Evolutionary conservation across 306 rosid species (phyloP).

Genomic region (Quercus glauca): DNA sequence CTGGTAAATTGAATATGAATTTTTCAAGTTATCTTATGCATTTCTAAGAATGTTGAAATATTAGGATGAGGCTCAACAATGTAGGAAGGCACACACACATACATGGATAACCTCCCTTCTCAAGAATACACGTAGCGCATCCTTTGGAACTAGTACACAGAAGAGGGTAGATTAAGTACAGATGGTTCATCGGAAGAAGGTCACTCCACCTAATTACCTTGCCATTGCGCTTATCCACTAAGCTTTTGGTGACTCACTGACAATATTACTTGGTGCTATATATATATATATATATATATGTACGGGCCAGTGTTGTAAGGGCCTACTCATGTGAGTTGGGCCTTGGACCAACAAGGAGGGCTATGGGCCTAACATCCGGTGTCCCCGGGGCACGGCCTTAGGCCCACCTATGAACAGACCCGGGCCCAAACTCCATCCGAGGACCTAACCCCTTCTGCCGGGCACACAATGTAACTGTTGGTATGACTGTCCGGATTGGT

Average conservation of each 20-base stretch:
- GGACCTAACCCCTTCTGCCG: too few relatives aligned
- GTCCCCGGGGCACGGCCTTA: too few relatives aligned
- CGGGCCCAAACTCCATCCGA: too few relatives aligned
- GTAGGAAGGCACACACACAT: background rate
- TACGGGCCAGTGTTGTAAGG: too few relatives aligned
- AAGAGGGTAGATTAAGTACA: background rate
- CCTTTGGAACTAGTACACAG: background rate
- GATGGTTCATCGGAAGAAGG: background rate
- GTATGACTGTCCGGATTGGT: too few relatives aligned
- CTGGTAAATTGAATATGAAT: constrained; percentile 46
- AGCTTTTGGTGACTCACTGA: background rate
- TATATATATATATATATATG: too few relatives aligned
- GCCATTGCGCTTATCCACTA: background rate
- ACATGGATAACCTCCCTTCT: background rate
- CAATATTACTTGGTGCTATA: background rate
- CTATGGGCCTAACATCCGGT: too few relatives aligned
- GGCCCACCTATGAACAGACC: too few relatives aligned
- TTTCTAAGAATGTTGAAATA: constrained; percentile 1
- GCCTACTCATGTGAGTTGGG: too few relatives aligned
- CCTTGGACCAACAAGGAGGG: too few relatives aligned
- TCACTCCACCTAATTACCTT: background rate
- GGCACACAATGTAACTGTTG: too few relatives aligned
- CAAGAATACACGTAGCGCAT: background rate
- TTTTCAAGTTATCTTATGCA: constrained; percentile 7
- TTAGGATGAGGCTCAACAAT: too few relatives aligned